These are phyloP conservation scores for Aegilops tauschii DNA, from an alignment of 176 grass and related monocot genomes.

Conservation along the genomic window DNA sequence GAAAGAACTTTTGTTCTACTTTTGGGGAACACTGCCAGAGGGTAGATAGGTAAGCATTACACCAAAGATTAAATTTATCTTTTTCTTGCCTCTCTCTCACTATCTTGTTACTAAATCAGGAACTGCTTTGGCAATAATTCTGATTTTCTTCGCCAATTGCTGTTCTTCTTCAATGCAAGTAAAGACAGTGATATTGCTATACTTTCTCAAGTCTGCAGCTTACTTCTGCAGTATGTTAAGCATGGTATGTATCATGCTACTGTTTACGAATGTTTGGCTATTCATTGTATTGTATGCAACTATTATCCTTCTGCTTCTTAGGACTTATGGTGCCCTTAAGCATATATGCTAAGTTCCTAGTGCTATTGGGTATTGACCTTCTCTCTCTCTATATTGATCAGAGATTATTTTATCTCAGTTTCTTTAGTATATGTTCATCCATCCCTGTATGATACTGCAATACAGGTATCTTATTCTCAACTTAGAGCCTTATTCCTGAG, in stretches of 20 bases:
- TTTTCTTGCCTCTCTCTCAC: slow-evolving; percentile 34
- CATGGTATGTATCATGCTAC: slow-evolving; percentile 42
- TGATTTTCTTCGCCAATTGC: slow-evolving; percentile 85
- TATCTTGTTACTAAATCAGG: slow-evolving; percentile 58
- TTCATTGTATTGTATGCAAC: not conserved
- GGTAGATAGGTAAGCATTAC: slow-evolving; percentile 62
- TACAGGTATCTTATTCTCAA: not conserved
- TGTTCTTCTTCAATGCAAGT: slow-evolving; percentile 91
- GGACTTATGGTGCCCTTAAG: not conserved
- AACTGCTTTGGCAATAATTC: slow-evolving; percentile 59
- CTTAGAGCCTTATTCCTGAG: slow-evolving; percentile 3
- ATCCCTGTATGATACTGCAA: not conserved
- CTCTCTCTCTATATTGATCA: not conserved
- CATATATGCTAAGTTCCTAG: not conserved
- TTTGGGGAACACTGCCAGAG: slow-evolving; percentile 69
- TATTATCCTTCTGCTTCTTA: not conserved
- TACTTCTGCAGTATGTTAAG: slow-evolving; percentile 69
- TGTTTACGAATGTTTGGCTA: not conserved
- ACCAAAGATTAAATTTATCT: not conserved
- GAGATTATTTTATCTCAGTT: not conserved
- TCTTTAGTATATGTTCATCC: not conserved
- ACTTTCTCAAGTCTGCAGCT: slow-evolving; percentile 66
- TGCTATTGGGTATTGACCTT: not conserved
- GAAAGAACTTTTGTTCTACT: slow-evolving; percentile 65
- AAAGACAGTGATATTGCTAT: slow-evolving; percentile 64